Evolutionary conservation across 2,329 filamentous ascomycete species (phyloP), one percentile per base, ranked within the genome.

Genomic region (Hymenoscyphus albidus): DNA sequence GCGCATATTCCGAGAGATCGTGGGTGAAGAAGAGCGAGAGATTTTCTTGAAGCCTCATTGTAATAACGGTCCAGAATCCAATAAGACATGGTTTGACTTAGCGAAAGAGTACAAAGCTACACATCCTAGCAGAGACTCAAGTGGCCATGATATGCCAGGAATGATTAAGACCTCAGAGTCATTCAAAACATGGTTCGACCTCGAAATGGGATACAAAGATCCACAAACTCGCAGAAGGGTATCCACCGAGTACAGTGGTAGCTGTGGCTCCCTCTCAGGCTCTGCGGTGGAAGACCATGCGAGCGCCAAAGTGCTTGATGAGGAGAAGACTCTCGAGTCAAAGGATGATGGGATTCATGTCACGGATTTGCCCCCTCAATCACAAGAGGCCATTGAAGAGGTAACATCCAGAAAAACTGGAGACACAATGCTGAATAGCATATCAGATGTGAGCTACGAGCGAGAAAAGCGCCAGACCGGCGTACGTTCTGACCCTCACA

Each of bases 171-270:
- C n/a, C 10, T 58, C 35, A 13, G 35, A 35, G 55, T 18, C 27
- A 13, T 42, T 58, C 9, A 62, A 62, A 14, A 65, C 63, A 18
- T 62, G 59, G 59, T 48, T 57, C 51, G 55, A 65, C 35, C 39
- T 65, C 13, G 59, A 58, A 13, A 38, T 39, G 27, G 61, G 40
- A 7, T 62, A 35, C 6, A 38, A 35, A 18, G 38, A 5, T 7
- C 35, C 51, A 16, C 32, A 22, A 6, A 32, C 10, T 22, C 18
- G 48, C 18, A 27, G 48, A 12, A 54, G 18, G 13, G 48, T 54
- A 13, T 54, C 48, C 2, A 54, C 48, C 5, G 48, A 54, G 48
- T 54, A 54, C 12, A 54, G 48, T 54, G 48, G 48, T 10, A 54
- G 48, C 13, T 18, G 48, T 22, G 48, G 48, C 10, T 27, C n/a